Base-by-base conservation (phyloP, 2,329 filamentous ascomycete genomes). In the Colletotrichum falcatum region DNA sequence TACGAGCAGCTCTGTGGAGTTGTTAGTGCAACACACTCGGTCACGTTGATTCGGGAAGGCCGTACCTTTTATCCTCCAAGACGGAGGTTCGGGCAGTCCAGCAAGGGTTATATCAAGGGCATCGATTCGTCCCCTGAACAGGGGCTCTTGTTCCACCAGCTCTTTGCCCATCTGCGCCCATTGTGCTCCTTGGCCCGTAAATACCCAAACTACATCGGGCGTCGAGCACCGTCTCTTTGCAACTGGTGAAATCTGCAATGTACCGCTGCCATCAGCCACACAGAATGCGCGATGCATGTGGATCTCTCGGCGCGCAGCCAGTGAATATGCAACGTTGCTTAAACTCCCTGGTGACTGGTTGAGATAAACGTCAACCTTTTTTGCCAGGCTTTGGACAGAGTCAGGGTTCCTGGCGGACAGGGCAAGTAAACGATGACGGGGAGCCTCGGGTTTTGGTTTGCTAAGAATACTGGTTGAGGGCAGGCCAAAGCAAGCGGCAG, bases 1-100 rank as follows among this genome's bases (percentile, higher is more conserved):
- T 44, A 54, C 3, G 56, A 70, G 1, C 48, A 65, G 11, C 70
- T 73, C 11, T 65, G 42, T 75, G 78, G 60, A 81, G 82, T 2
- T n/a, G 37, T 77, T 72, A 3, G 77, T 14, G 1, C 2, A 5
- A 18, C 1, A 18, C 1, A 46, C 7, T 6, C 6, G 35, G 5
- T 6, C 18, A 18, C 6, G 4, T 39, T 30, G 2, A 2, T 23
- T 26, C 8, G 11, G 23, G 8, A 7, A 26, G 16, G 11, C 11
- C 2, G 8, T 74, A 18, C 74, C 72, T 48, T 74, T 72, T 3
- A 77, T 35, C 20, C 33, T 70, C 66, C 63, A 67, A 14, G 26
- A 18, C 6, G 58, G 42, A 28, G 46, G 60, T 9, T 61, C 23
- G 3, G 65, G 20, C 26, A 60, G 60, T 4, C n/a, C 37, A 33